phyloP scores from a whole-genome alignment of 208 protist species.

The Wallacemonas sp. region DNA sequence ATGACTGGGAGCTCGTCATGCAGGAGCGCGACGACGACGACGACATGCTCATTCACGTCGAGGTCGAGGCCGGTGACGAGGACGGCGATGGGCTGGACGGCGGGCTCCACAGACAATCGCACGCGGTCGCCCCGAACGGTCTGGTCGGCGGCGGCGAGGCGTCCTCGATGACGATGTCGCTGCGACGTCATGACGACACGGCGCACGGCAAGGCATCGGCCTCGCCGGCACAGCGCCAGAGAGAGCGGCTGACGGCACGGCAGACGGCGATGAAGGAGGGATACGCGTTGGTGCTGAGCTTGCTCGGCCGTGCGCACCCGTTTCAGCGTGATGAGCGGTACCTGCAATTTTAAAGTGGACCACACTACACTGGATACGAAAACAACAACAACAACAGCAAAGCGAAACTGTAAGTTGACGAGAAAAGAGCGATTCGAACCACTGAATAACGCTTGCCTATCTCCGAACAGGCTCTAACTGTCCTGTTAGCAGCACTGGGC shows the following conservation, averaged over 20 bases:
- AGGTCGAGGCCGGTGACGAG: constrained; percentile 35
- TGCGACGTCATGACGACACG: constrained; percentile 2
- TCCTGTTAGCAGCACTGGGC: too few species aligned
- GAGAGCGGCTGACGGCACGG: constrained; percentile 24
- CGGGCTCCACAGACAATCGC: background rate
- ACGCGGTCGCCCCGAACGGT: constrained; percentile 6
- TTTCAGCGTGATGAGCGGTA: constrained; percentile 65
- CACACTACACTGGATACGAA: too few species aligned
- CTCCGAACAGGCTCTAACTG: too few species aligned
- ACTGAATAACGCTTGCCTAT: too few species aligned
- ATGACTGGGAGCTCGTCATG: constrained; percentile 19
- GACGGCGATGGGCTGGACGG: constrained; percentile 13
- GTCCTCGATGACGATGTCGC: background rate
- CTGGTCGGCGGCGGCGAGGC: constrained; percentile 3
- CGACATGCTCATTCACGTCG: constrained; percentile 72
- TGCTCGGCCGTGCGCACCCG: constrained; percentile 67
- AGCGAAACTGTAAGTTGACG: constrained; percentile 20
- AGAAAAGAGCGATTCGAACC: too few species aligned
- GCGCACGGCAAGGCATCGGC: background rate
- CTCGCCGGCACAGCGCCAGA: constrained; percentile 1
- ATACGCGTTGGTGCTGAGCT: constrained; percentile 48
- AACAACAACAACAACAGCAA: constrained; percentile 13
- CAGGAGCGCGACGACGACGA: constrained; percentile 52
- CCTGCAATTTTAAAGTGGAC: constrained; percentile 81
- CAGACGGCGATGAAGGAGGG: constrained; percentile 54